Percentiles rank a stretch among this genome's conserved stretches.
These are phyloP conservation scores for Ophiocordyceps camponoti-leonardi DNA, from an alignment of 2,329 filamentous ascomycete genomes.

Conservation along the genomic window DNA sequence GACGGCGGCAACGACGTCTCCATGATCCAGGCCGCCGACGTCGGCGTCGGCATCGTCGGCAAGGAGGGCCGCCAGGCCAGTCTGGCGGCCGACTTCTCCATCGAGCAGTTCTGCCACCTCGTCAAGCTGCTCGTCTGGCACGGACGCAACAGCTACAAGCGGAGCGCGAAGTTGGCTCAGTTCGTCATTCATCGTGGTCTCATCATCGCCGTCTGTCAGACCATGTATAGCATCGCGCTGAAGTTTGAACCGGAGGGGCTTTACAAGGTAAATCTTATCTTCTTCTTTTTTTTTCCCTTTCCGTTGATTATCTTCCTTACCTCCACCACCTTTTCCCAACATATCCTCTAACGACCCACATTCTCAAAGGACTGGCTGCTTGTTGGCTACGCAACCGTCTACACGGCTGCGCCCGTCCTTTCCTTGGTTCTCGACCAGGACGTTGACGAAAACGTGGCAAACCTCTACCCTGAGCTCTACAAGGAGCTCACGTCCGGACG, in stretches of 20 bases:
- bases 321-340: neutral
- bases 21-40: slow-evolving; percentile 98
- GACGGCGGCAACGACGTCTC: slow-evolving; percentile 97
- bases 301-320: no score
- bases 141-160: slow-evolving; percentile 91
- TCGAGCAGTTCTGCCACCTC: slow-evolving; percentile 86
- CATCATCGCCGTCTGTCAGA: slow-evolving; percentile 91
- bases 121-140: slow-evolving; percentile 99
- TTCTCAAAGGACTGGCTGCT: slow-evolving; percentile 66
- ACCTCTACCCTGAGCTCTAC: slow-evolving; percentile 92
- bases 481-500: slow-evolving; percentile 87
- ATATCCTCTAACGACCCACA: neutral
- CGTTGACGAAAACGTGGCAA: slow-evolving; percentile 84
- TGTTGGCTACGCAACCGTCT: slow-evolving; percentile 90
- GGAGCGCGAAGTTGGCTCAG: slow-evolving; percentile 85
- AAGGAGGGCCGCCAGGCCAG: slow-evolving; percentile 94
- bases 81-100: slow-evolving; percentile 89
- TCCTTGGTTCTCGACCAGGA: slow-evolving; percentile 89
- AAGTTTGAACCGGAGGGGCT: slow-evolving; percentile 86
- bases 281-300: neutral
- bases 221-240: slow-evolving; percentile 88
- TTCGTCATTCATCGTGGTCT: slow-evolving; percentile 96
- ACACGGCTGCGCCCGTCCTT: slow-evolving; percentile 86
- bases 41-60: slow-evolving; percentile 93
- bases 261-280: slow-evolving; percentile 42